phyloP scores from a whole-genome alignment of 306 rosid species.

The Lathyrus tuberosus region DNA sequence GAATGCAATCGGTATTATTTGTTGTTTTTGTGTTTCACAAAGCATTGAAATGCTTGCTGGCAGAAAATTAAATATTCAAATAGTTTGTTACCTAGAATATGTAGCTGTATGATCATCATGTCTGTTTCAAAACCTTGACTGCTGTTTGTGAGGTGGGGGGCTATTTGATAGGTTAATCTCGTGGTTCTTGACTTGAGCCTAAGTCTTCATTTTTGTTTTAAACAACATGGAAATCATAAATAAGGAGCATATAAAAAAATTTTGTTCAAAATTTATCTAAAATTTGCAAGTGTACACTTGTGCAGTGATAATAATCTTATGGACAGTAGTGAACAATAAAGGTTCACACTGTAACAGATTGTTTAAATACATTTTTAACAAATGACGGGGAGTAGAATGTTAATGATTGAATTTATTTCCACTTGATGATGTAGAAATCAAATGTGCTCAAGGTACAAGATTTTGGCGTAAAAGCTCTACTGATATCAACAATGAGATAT shows the following conservation, averaged over 20 bases:
- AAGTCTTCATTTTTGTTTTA: not conserved
- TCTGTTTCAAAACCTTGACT: not conserved
- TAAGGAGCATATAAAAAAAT: too few species aligned
- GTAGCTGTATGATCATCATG: not conserved
- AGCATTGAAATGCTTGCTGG: not conserved
- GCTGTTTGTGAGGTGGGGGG: not conserved
- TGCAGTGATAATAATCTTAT: constrained; percentile 11
- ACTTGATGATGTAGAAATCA: constrained; percentile 46
- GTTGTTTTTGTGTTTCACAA: not conserved
- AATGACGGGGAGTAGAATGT: constrained; percentile 21
- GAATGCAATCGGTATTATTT: not conserved
- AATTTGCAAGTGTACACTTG: constrained; percentile 16
- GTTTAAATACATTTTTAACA: constrained; percentile 8
- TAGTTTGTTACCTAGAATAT: not conserved
- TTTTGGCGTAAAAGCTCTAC: constrained; percentile 70
- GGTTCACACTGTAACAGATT: not conserved
- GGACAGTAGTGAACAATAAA: constrained; percentile 17
- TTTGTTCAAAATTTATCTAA: not conserved
- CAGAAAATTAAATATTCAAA: not conserved
- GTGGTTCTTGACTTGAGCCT: not conserved
- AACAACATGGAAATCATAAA: not conserved
- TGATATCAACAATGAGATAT: constrained; percentile 60
- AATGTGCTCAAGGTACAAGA: constrained; percentile 50
- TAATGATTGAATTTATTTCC: constrained; percentile 36
- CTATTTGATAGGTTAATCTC: not conserved